Evolutionary conservation across 1,139 yeast species (phyloP), one percentile per base, ranked within the genome.

Genomic region (Spathaspora sp.): DNA sequence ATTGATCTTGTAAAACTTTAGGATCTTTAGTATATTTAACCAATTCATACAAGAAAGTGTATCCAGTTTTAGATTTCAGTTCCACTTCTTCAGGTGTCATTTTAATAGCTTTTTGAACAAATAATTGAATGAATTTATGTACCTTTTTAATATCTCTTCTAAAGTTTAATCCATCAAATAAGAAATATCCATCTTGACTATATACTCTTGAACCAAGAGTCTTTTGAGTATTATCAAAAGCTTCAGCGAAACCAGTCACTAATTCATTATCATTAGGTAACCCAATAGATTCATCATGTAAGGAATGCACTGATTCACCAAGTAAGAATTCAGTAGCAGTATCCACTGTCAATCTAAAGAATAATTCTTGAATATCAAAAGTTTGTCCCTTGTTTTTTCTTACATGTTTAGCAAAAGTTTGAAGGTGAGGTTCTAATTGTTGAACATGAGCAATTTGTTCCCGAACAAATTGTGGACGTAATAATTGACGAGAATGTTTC

Each of bases 321-420:
- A 81, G 80, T 54, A 81, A 66, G 55, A 80, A 79, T 59, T 81
- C 84, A 20, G 84, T 76, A 7, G 84, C 78, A 23, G 82, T 73
- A 57, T 81, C 86, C 50, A 81, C 68, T 10, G 86, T 81, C 45
- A 80, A 64, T 49, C 63, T 62, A 61, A 63, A 72, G 49, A 72
- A 69, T 40, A 68, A 60, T 39, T 68, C 70, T 51, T 72, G 77
- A 26, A 74, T 50, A 50, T 74, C 70, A 49, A 74, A 56, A 5
- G 55, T 48, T 23, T 52, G 45, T 8, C 67, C 69, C 1, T 57
- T 47, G 39, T 53, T 43, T 17, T 53, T 50, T 27, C 55, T 51
- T 43, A 77, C 54, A 40, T 64, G 68, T 37, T 61, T 57, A 23
- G 68, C 61, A 43, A 78, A 60, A 4, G 58, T 58, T 52, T 72